Percentiles rank a stretch among this genome's conserved stretches.
These are phyloP conservation scores for Chrysanthemum seticuspe DNA, from an alignment of 129 eudicot species.

Conservation along the genomic window DNA sequence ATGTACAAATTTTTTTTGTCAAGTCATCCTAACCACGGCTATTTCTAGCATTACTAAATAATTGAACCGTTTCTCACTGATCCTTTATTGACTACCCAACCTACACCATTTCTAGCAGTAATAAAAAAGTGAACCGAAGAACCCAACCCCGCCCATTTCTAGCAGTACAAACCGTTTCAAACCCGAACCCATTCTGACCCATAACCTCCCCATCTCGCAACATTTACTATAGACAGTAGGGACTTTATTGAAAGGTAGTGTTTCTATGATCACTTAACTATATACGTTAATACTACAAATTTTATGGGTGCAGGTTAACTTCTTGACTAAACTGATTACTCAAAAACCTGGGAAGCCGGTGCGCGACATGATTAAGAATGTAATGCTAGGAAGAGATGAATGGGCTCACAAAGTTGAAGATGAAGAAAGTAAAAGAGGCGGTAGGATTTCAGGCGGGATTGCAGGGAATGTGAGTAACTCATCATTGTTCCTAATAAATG, in stretches of 20 bases:
- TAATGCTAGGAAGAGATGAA: slow-evolving; percentile 93
- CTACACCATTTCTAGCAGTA: no score
- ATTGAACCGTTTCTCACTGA: no score
- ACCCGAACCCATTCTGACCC: no score
- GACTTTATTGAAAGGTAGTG: neutral
- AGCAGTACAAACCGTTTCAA: no score
- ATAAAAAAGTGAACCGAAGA: no score
- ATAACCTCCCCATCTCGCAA: no score
- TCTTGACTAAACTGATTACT: slow-evolving; percentile 79
- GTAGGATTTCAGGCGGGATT: slow-evolving; percentile 45
- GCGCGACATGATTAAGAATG: slow-evolving; percentile 78
- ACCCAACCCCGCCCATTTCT: no score
- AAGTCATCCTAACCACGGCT: no score
- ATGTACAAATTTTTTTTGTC: no score
- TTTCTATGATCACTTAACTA: neutral
- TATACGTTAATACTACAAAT: neutral
- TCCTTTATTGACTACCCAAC: no score
- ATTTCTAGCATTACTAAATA: no score
- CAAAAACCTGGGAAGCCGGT: slow-evolving; percentile 83
- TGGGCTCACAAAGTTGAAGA: slow-evolving; percentile 58
- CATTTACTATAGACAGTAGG: neutral
- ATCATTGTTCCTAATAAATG: neutral
- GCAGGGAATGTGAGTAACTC: slow-evolving; percentile 61
- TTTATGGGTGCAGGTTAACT: slow-evolving; percentile 63
- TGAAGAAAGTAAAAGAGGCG: slow-evolving; percentile 36